Evolutionary conservation across 768 basidiomycete species (phyloP).

Genomic region (Dendrothele bispora): DNA sequence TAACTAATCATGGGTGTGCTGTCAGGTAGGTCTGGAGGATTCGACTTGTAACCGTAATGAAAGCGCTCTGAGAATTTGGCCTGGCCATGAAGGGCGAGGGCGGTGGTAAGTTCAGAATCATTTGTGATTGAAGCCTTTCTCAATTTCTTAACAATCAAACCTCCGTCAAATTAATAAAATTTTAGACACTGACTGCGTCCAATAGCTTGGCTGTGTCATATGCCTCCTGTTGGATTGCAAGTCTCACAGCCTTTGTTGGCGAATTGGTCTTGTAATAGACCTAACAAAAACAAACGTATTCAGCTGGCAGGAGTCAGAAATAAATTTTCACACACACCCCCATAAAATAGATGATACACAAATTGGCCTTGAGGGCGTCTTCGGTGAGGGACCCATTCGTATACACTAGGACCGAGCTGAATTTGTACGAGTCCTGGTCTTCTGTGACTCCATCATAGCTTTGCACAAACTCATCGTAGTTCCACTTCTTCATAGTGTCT

Average conservation of each 20-base stretch:
- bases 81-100: background rate
- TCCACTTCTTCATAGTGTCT: background rate
- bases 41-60: background rate
- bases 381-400: background rate
- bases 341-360: background rate
- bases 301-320: background rate
- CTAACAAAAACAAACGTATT: background rate
- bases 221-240: background rate
- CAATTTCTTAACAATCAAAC: background rate
- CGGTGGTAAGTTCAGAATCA: background rate
- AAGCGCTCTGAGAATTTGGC: background rate
- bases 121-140: background rate
- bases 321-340: background rate
- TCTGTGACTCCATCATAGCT: background rate
- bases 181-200: background rate
- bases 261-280: background rate
- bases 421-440: background rate
- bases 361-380: background rate
- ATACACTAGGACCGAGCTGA: background rate
- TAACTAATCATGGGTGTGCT: no score
- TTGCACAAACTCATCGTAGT: background rate
- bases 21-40: background rate
- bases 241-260: background rate
- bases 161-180: background rate
- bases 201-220: background rate